Evolutionary conservation across 768 basidiomycete species (phyloP), one percentile per base, ranked within the genome.

Genomic region (Lactarius trivialis): DNA sequence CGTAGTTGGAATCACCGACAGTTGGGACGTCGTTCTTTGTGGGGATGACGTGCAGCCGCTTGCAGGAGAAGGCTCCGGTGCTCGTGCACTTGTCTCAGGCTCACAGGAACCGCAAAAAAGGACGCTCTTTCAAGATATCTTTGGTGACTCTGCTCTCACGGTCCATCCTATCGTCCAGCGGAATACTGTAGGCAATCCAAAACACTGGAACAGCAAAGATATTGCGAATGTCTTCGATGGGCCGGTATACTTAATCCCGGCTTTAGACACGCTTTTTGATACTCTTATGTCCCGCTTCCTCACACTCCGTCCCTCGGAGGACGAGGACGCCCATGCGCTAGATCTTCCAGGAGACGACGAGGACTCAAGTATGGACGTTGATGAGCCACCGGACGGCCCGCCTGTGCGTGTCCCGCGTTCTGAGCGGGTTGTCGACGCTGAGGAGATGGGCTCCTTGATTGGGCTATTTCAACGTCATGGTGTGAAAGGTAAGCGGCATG

Each of bases 61-160:
- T 1, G 73, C 77, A 53, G 78, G 78, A 14, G 79, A 81, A 43
- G 79, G 78, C 21, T 68, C 75, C 4, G 72, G 74, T 15, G 74
- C 80, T 21, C 76, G 71, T 37, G 77, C 72, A 43, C 74, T 79
- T 55, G 69, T 71, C 53, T 70, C 68, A 24, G 62, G 70, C 11
- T 41, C 61, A 39, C 70, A 69, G 2, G 59, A 69, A 65, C 67
- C 77, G 7, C 71, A 72, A 26, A 77, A 69, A 64, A 76, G 79
- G 61, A 88, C 91, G 8, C 76, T 97, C 7, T 92, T 95, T 75
- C 88, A 92, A 72, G 93, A 95, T 70, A 90, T 95, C 70, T 97
- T 96, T 70, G 94, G 94, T 41, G 77, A 82, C 61, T 83, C 90
- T 49, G 88, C 88, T 51, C 2, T 84, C 93, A 67, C 65, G 72